Base-by-base conservation (phyloP, 2,329 filamentous ascomycete genomes). In the Monosporascus sp. region DNA sequence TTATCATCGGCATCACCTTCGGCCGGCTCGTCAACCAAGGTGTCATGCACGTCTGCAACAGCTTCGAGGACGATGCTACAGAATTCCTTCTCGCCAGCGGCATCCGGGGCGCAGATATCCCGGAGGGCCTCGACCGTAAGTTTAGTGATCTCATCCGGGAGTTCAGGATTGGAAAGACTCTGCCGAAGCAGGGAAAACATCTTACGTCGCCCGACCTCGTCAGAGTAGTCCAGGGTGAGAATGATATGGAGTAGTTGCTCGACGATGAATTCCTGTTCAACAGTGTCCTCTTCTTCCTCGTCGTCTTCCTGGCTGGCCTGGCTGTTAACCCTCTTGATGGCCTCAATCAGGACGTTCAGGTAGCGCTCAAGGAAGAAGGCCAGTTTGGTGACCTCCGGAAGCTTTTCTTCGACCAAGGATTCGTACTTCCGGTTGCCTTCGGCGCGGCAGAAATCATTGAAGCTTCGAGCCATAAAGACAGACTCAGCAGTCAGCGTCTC, bases 21-120 rank as follows among this genome's bases (percentile, higher is more conserved):
- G 41, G 24, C 65, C n/a, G 75, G 73, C 14, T 90, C 86, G 50
- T 89, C 87, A 44, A 87, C 82, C 59, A 99, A 94, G 2, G 89
- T 93, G 68, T 99, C 94, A 69, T 97, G 93, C 14, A 99, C 92
- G 72, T 99, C 94, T 3, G 92, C 91, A 54, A 99, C 90, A 26
- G 93, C 91, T 72, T 99, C 94, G 22, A 97, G 82, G 18, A 97
- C 88, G 37, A 94, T 78, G 58, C 86, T 88, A 70, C 87, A 91
- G 67, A 94, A 94, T 63, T 94, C 89, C 44, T 87, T 82, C 72
- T 94, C 89, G 24, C 88, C 88, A 17, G 85, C 84, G 7, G 79
- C 75, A 63, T 89, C 85, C 3, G 80, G 81, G 0, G 91, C 89
- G 68, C 91, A 97, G 41, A 96, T 90, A 51, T 87, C 86, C 51